Evolutionary conservation across 2,329 filamentous ascomycete genomes (phyloP).

Genomic region (Nigrospora osmanthi): DNA sequence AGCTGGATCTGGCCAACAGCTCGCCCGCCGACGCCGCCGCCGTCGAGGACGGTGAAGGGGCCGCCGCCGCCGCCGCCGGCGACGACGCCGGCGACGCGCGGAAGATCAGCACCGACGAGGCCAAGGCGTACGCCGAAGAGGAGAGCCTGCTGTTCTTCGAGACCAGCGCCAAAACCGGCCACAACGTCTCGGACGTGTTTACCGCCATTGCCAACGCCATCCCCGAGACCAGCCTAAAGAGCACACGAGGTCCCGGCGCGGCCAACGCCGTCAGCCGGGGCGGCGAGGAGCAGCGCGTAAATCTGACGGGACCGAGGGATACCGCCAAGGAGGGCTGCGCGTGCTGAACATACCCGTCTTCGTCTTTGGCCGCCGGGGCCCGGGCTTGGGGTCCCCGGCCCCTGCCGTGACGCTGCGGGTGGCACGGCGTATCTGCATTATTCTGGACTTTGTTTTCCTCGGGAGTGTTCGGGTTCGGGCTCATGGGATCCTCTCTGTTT

Average conservation of each 20-base stretch:
- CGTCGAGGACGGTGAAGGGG: constrained; percentile 32
- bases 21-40: neutral
- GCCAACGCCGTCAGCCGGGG: constrained; percentile 50
- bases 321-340: constrained; percentile 88
- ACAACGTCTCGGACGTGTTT: constrained; percentile 93
- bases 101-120: constrained; percentile 86
- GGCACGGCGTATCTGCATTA: too few species aligned
- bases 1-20: constrained; percentile 77
- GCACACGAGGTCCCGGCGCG: constrained; percentile 63
- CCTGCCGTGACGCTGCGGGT: neutral
- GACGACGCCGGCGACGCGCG: constrained; percentile 65
- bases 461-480: too few species aligned
- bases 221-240: constrained; percentile 93
- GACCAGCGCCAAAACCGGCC: constrained; percentile 92
- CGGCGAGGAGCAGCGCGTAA: constrained; percentile 69
- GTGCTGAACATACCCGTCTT: constrained; percentile 50
- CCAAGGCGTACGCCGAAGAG: constrained; percentile 88
- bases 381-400: neutral
- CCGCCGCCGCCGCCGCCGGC: constrained; percentile 39
- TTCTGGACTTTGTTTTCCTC: too few species aligned
- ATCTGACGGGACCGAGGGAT: constrained; percentile 66
- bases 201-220: constrained; percentile 98
- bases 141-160: constrained; percentile 94
- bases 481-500: too few species aligned
- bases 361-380: too few species aligned